Percentiles rank a stretch among this genome's conserved stretches.
Evolutionary conservation across 139 green algal genomes (phyloP).

Genomic region (Coccomyxa sp.): DNA sequence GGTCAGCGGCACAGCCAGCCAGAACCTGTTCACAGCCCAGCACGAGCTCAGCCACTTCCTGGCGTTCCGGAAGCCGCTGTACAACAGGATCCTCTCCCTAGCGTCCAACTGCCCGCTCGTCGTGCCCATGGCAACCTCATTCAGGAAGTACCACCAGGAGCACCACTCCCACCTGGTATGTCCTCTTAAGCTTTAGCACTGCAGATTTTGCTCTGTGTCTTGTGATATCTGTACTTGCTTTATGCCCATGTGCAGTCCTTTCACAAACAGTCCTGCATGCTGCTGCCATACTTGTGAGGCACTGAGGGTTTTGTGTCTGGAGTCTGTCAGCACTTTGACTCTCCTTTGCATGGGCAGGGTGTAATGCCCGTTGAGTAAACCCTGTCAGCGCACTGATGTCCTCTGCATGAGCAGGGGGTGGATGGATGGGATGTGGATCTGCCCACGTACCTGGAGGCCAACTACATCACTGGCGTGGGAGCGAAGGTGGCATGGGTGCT

Average conservation of each 20-base stretch:
- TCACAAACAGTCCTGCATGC: too few species aligned
- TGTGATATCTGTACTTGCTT: too few species aligned
- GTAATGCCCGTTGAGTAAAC: not conserved
- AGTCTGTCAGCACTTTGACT: too few species aligned
- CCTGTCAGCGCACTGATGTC: not conserved
- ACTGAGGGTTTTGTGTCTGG: too few species aligned
- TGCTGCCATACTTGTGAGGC: too few species aligned
- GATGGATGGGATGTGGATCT: constrained; percentile 66
- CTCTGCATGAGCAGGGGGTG: constrained; percentile 33
- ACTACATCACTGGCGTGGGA: constrained; percentile 19
- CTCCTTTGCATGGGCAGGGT: not conserved
- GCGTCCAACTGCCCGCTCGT: constrained; percentile 56
- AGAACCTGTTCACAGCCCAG: constrained; percentile 66
- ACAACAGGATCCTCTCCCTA: constrained; percentile 57
- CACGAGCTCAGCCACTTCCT: constrained; percentile 72
- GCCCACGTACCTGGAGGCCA: constrained; percentile 42
- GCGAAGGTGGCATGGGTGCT: constrained; percentile 40
- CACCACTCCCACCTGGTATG: constrained; percentile 62
- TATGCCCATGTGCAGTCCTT: too few species aligned
- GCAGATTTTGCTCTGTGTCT: too few species aligned
- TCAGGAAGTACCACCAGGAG: constrained; percentile 74
- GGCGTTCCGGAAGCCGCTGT: constrained; percentile 38
- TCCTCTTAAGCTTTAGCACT: too few species aligned
- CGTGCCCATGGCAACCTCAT: constrained; percentile 56
- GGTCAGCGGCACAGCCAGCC: constrained; percentile 51